Conservation (phyloP, 2,329 filamentous ascomycete genomes). For the Pseudogymnoascus sp. region DNA sequence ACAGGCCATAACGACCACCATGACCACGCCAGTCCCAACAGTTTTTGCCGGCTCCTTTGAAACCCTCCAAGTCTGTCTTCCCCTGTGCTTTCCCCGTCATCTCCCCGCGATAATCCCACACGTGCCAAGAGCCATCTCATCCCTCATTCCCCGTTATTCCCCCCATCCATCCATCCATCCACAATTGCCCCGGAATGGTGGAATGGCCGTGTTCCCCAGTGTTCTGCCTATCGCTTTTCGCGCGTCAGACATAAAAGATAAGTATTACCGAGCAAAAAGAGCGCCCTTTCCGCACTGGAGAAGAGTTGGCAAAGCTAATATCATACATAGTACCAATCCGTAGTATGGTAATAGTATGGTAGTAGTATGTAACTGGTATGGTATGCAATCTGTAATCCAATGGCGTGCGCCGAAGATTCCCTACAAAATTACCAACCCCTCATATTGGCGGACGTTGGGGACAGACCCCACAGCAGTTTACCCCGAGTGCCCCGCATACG, state of each 20-base stretch:
- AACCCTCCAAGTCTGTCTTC: neutral
- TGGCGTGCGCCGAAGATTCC: neutral
- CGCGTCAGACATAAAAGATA: neutral
- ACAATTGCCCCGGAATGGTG: neutral
- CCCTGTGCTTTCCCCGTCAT: neutral
- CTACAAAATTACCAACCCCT: neutral
- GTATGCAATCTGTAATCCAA: neutral
- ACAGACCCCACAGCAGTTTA: neutral
- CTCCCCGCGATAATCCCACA: conserved; percentile 2
- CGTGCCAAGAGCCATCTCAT: neutral
- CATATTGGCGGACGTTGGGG: neutral
- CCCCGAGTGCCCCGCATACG: conserved; percentile 1
- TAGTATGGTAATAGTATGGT: too few relatives aligned
- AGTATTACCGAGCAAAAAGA: neutral
- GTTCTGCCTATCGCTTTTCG: neutral
- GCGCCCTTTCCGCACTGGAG: neutral
- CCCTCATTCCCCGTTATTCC: neutral
- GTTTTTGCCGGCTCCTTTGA: neutral
- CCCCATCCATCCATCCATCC: neutral
- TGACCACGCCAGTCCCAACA: neutral
- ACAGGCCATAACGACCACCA: neutral
- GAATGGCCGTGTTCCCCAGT: neutral
- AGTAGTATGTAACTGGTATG: too few relatives aligned
- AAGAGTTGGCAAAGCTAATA: neutral
- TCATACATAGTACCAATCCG: neutral